phyloP scores from a whole-genome alignment of 1,284 basidiomycete species.

The Tetrapyrgos nigripes region DNA sequence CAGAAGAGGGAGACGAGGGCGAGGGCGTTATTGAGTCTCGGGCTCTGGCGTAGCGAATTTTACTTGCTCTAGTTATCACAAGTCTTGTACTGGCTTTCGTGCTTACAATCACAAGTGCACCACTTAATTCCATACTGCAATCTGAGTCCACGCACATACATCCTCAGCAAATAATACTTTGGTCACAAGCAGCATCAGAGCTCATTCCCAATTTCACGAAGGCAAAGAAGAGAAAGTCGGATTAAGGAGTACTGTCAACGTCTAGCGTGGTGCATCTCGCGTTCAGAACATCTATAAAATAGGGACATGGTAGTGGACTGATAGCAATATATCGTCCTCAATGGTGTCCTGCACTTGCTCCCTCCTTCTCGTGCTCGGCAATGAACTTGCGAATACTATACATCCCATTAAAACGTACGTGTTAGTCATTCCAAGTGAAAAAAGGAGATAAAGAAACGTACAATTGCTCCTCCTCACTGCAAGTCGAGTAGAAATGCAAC shows the following conservation, averaged over 20 bases:
- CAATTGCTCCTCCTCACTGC: conserved; percentile 69
- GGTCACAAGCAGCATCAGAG: no score
- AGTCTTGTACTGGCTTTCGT: not conserved
- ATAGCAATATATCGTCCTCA: not conserved
- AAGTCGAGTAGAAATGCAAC: conserved; percentile 6
- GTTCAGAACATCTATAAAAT: not conserved
- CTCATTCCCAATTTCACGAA: not conserved
- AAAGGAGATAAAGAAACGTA: conserved; percentile 41
- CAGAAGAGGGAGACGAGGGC: no score
- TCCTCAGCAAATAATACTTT: no score
- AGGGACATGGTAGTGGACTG: not conserved
- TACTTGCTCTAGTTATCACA: not conserved
- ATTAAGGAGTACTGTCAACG: not conserved
- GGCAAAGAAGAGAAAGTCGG: not conserved
- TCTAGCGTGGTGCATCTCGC: not conserved
- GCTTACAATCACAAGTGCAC: no score
- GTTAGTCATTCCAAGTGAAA: conserved; percentile 36
- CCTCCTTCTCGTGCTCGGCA: conserved; percentile 64
- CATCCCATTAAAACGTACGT: conserved; percentile 41
- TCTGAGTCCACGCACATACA: no score
- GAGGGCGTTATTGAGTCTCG: conserved; percentile 17
- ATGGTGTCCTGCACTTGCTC: not conserved
- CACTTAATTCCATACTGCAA: no score
- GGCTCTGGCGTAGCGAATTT: not conserved
- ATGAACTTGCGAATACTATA: conserved; percentile 66